Percentiles rank a stretch among this genome's conserved stretches.
Conservation (phyloP, 805 yeast genomes). For the Sugiyamaella mastotermitis region DNA sequence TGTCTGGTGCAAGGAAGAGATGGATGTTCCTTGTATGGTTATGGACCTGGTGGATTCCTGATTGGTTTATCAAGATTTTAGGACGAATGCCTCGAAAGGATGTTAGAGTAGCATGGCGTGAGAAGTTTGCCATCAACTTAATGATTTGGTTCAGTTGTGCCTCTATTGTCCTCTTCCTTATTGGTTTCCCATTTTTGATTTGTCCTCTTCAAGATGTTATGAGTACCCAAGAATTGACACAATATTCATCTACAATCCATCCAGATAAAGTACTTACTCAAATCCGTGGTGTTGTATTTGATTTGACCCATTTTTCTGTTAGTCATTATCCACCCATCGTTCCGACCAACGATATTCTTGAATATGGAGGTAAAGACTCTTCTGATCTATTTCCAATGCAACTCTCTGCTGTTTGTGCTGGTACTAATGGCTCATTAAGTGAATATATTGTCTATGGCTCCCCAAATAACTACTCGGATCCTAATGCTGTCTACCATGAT, state of each 20-base stretch:
- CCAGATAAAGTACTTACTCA: slow-evolving; percentile 31
- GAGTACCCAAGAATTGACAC: slow-evolving; percentile 28
- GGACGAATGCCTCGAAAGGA: slow-evolving; percentile 31
- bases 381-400: slow-evolving; percentile 35
- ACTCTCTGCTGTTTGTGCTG: slow-evolving; percentile 34
- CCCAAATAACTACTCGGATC: slow-evolving; percentile 31
- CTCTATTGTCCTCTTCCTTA: slow-evolving; percentile 27
- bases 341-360: slow-evolving; percentile 28
- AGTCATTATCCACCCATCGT: slow-evolving; percentile 36
- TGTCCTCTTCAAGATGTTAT: slow-evolving; percentile 37
- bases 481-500: slow-evolving; percentile 36
- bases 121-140: slow-evolving; percentile 37
- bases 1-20: slow-evolving; percentile 27
- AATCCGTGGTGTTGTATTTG: slow-evolving; percentile 36
- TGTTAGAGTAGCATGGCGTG: slow-evolving; percentile 38
- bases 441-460: slow-evolving; percentile 27
- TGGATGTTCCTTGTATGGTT: slow-evolving; percentile 35
- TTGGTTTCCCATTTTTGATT: slow-evolving; percentile 36
- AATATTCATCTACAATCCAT: slow-evolving; percentile 23
- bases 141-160: slow-evolving; percentile 36
- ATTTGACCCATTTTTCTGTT: slow-evolving; percentile 32
- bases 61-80: slow-evolving; percentile 25
- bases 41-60: slow-evolving; percentile 38
- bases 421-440: slow-evolving; percentile 27
- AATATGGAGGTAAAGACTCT: slow-evolving; percentile 34